Evolutionary conservation across 1,284 basidiomycete genomes (phyloP), one percentile per base, ranked within the genome.

Genomic region (Fomitopsis palustris): DNA sequence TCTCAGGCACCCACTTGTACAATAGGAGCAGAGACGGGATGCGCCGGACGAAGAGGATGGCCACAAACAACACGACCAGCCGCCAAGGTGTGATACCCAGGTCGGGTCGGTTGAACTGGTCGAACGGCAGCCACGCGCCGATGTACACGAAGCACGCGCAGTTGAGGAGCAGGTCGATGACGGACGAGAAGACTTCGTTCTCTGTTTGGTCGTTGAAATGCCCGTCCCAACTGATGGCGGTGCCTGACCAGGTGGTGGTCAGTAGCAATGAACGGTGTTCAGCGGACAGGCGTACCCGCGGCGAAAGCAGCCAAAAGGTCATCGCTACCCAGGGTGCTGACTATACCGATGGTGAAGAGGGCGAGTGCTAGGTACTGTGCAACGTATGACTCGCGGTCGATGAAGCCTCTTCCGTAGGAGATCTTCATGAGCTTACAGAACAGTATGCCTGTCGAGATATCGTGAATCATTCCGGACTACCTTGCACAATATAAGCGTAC

Each of bases 181-280:
- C 92, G 45, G 92, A 89, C 23, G 93, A 89, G 71, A 98, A 98
- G 38, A 88, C 81, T 60, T 93, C 88, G 65, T 88, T 85, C 72
- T 95, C 92, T 3, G 87, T 94, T 58, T 94, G 89, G 45, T 80
- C 78, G 69, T 93, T 92, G 76, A 96, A 97, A 70, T 95, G 84
- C 39, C 93, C 91, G 69, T 98, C 95, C 96, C 95, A 98, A 1
- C 94, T 93, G 65, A 97, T 90, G 0, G 95, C 93, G 57, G 83
- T 88, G 1, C 88, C 88, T 90, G 14, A 37, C 16, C 12, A 14
- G 16, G 35, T 14, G 8, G 35, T 37, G 16, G 35, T 9, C 35
- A 14, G 35, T 14, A 9, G 35, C 35, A 14, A 37, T 37, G 35
- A 31, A 53, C n/a, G n/a, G n/a, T n/a, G n/a, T n/a, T n/a, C n/a